Percentiles rank a stretch among this genome's conserved stretches.
Conservation (phyloP, 805 yeast species). For the Scheffersomyces stipitis region DNA sequence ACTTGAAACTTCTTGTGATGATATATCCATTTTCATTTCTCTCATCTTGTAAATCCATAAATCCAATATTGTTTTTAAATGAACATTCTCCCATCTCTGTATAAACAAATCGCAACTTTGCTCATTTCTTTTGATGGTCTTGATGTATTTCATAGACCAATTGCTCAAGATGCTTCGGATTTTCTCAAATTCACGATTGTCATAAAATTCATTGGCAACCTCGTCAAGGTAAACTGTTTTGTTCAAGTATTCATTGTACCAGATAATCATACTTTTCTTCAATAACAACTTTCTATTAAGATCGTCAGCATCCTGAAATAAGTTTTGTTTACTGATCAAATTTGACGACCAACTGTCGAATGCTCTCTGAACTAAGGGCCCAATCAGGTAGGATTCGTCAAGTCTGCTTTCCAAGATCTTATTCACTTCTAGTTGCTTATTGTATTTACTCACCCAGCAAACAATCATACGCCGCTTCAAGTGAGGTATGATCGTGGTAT, state of each 20-base stretch:
- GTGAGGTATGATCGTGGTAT: constrained; percentile 11
- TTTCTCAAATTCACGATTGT: constrained; percentile 25
- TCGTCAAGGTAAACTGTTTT: constrained; percentile 25
- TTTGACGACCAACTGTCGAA: constrained; percentile 15
- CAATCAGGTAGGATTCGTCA: constrained; percentile 3
- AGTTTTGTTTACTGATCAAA: not conserved
- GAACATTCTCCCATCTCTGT: constrained; percentile 30
- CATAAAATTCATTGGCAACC: constrained; percentile 28
- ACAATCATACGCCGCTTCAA: constrained; percentile 10
- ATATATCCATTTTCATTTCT: constrained; percentile 8
- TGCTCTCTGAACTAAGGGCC: not conserved
- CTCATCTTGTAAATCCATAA: constrained; percentile 34
- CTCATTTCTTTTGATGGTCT: constrained; percentile 29
- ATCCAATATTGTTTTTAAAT: constrained; percentile 31
- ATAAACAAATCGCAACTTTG: constrained; percentile 35
- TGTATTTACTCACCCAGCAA: constrained; percentile 22
- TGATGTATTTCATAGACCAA: constrained; percentile 39
- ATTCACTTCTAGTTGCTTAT: constrained; percentile 9
- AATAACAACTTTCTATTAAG: constrained; percentile 18
- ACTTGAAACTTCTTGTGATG: constrained; percentile 4
- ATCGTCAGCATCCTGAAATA: constrained; percentile 11
- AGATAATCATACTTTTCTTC: constrained; percentile 29
- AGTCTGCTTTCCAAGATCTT: constrained; percentile 7
- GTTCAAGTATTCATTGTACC: constrained; percentile 32
- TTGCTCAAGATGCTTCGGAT: constrained; percentile 26